Evolutionary conservation across 441 rosid species (phyloP).

Genomic region (Syzygium syzygioides): DNA sequence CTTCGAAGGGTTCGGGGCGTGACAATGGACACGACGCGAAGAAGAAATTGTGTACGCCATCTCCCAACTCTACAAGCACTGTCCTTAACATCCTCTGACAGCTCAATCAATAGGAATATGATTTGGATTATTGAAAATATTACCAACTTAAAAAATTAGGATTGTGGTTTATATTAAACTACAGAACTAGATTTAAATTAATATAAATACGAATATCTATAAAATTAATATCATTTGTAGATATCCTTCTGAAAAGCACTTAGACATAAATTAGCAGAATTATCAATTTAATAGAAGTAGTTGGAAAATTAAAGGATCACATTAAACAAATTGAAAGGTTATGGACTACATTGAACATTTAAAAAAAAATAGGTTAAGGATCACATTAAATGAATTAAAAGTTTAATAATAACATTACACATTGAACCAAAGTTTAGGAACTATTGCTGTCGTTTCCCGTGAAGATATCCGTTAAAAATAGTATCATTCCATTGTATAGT

Average conservation of each 20-base stretch:
- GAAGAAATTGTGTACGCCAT: too few relatives aligned
- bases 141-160: background rate
- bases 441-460: background rate
- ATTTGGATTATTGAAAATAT: background rate
- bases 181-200: too few relatives aligned
- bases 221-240: background rate
- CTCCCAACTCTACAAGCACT: too few relatives aligned
- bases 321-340: background rate
- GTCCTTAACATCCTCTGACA: too few relatives aligned
- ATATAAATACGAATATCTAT: too few relatives aligned
- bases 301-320: background rate
- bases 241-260: background rate
- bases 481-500: background rate
- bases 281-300: background rate
- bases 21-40: too few relatives aligned
- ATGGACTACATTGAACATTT: background rate
- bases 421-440: background rate
- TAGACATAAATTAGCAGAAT: background rate
- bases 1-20: too few relatives aligned
- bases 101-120: background rate
- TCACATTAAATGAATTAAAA: too few relatives aligned
- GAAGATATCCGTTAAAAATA: background rate
- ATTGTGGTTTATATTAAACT: background rate
- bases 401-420: accelerated
- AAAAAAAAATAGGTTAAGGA: background rate